phyloP scores from a whole-genome alignment of 163 green algal species.

The Scenedesmus sp. region DNA sequence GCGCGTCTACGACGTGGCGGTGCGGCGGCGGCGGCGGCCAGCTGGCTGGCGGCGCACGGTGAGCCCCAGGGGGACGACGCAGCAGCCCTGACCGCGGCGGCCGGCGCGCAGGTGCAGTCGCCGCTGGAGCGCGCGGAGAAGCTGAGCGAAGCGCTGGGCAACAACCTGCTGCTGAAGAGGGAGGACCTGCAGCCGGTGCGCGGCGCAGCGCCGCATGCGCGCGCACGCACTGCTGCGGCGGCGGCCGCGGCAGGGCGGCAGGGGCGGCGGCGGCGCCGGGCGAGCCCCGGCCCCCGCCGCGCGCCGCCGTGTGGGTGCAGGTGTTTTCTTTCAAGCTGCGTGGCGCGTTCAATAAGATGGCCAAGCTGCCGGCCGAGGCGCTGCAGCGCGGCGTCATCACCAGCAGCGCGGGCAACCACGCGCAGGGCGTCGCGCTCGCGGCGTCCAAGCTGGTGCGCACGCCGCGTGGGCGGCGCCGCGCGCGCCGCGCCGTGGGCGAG shows the following conservation, averaged over 20 bases:
- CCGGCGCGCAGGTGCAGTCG: conserved; percentile 74
- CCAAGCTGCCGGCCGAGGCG: conserved; percentile 79
- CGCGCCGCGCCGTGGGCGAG: too few species aligned
- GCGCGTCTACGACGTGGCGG: conserved; percentile 96
- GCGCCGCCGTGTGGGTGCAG: conserved; percentile 49
- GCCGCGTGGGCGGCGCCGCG: too few species aligned
- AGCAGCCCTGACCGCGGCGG: too few species aligned
- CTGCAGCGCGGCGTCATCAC: conserved; percentile 90
- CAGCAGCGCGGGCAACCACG: conserved; percentile 96
- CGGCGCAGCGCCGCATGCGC: conserved; percentile 6
- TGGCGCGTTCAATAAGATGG: conserved; percentile 99
- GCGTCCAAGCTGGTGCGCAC: conserved; percentile 65
- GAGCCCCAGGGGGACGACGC: too few species aligned
- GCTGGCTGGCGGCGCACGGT: too few species aligned
- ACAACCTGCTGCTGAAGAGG: conserved; percentile 91
- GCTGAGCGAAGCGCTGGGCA: conserved; percentile 82
- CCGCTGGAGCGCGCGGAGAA: conserved; percentile 81
- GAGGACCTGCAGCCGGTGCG: conserved; percentile 94
- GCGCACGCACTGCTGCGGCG: background rate
- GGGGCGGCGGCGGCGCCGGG: background rate
- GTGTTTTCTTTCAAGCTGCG: conserved; percentile 99
- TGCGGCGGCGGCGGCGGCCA: conserved; percentile 48
- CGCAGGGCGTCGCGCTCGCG: conserved; percentile 95
- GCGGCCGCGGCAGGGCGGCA: background rate
- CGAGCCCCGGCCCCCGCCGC: background rate